phyloP scores from a whole-genome alignment of 495 filamentous ascomycete genomes.

The Hypoxylon lienhwacheense region DNA sequence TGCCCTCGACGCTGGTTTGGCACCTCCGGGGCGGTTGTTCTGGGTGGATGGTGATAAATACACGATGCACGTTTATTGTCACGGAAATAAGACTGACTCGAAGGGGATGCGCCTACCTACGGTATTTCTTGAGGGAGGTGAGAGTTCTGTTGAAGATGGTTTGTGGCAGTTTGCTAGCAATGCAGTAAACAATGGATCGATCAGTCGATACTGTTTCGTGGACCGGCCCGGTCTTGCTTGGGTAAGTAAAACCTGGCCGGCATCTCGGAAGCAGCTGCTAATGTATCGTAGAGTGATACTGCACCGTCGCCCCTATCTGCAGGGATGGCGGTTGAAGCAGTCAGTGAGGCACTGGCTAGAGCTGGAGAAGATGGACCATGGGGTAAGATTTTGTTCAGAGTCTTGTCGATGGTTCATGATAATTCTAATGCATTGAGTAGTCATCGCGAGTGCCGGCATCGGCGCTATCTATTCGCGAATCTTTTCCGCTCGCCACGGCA shows the following conservation, averaged over 20 bases:
- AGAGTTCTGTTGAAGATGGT: slow-evolving; percentile 72
- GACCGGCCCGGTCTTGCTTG: slow-evolving; percentile 88
- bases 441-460: slow-evolving; percentile 65
- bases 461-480: slow-evolving; percentile 87
- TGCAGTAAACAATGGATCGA: slow-evolving; percentile 70
- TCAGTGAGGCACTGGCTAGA: slow-evolving; percentile 79
- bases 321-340: slow-evolving; percentile 81
- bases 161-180: slow-evolving; percentile 71
- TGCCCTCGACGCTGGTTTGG: slow-evolving; percentile 70
- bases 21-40: slow-evolving; percentile 69
- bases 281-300: slow-evolving; percentile 64
- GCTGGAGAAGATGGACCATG: slow-evolving; percentile 86
- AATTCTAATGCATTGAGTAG: slow-evolving; percentile 28
- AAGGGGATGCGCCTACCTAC: slow-evolving; percentile 61
- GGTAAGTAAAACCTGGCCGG: slow-evolving; percentile 46
- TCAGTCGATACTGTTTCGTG: slow-evolving; percentile 90
- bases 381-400: slow-evolving; percentile 52
- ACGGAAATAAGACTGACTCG: slow-evolving; percentile 62
- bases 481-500: slow-evolving; percentile 76
- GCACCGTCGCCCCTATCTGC: slow-evolving; percentile 91
- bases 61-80: slow-evolving; percentile 80
- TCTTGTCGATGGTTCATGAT: neutral
- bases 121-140: slow-evolving; percentile 80
- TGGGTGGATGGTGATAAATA: slow-evolving; percentile 82
- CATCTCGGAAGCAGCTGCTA: neutral